Evolutionary conservation across 768 basidiomycete genomes (phyloP).

Genomic region (Tylopilus subfusipes): DNA sequence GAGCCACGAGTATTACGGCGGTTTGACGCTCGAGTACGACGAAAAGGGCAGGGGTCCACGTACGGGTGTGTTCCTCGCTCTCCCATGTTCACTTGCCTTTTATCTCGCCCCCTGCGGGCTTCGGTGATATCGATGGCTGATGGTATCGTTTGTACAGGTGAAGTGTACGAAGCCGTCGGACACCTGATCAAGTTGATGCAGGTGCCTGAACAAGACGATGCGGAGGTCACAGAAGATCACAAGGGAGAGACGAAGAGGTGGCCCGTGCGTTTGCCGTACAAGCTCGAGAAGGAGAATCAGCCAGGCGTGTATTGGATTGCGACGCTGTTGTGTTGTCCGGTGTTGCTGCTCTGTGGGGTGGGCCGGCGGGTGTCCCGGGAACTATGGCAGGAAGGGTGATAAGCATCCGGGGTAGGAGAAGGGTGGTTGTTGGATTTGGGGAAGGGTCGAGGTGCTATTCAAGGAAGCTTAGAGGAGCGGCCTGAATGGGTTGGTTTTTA

Average conservation of each 20-base stretch:
- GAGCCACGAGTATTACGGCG: slow-evolving; percentile 20
- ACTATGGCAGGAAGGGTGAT: slow-evolving; percentile 16
- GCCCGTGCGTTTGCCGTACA: slow-evolving; percentile 13
- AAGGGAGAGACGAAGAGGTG: slow-evolving; percentile 1
- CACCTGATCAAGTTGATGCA: slow-evolving; percentile 23
- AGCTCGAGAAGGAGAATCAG: slow-evolving; percentile 5
- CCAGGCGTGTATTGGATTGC: slow-evolving; percentile 4
- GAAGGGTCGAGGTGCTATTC: neutral
- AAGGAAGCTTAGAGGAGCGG: neutral
- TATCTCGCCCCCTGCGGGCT: neutral
- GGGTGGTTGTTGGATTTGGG: neutral
- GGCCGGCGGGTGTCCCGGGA: slow-evolving; percentile 11
- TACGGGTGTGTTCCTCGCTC: slow-evolving; percentile 7
- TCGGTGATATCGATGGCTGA: neutral
- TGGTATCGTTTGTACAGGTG: slow-evolving; percentile 6
- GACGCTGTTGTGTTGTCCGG: slow-evolving; percentile 13
- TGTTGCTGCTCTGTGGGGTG: slow-evolving; percentile 10
- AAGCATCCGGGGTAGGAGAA: neutral
- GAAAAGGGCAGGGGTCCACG: slow-evolving; percentile 10
- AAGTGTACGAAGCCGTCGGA: slow-evolving; percentile 23
- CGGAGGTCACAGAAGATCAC: neutral
- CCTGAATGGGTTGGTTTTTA: neutral
- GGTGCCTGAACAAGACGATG: neutral
- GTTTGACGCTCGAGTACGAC: slow-evolving; percentile 14
- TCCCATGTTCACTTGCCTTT: neutral